Evolutionary conservation across 192 early-diverging fungal species (phyloP).

Genomic region (Nowakowskiella sp.): DNA sequence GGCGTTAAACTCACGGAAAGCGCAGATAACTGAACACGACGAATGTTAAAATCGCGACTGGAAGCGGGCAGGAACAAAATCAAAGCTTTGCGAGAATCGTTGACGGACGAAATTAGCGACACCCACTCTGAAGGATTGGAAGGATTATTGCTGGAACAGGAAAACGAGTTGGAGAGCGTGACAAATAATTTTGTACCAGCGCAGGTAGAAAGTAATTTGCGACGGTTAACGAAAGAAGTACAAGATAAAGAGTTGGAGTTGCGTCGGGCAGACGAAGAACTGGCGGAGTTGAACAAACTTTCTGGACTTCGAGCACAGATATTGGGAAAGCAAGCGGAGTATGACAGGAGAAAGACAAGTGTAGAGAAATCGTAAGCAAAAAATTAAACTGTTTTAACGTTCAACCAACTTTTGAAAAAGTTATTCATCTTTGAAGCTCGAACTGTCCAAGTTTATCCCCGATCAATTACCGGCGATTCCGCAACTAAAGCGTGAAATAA

Average conservation of each 20-base stretch:
- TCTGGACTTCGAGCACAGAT: conserved; percentile 56
- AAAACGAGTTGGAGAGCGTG: background rate
- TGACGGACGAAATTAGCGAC: conserved; percentile 15
- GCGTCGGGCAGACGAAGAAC: conserved; percentile 41
- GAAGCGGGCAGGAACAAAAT: conserved; percentile 35
- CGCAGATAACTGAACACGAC: too few species aligned
- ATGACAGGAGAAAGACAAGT: conserved; percentile 18
- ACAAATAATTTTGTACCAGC: background rate
- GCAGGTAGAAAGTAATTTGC: conserved; percentile 28
- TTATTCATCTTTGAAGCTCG: conserved; percentile 5
- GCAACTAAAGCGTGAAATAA: background rate
- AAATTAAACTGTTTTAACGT: too few species aligned
- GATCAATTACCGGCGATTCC: background rate
- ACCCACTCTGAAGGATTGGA: conserved; percentile 9
- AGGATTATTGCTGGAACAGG: background rate
- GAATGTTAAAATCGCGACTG: conserved; percentile 19
- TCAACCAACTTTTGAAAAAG: background rate
- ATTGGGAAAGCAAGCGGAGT: conserved; percentile 44
- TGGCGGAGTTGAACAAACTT: conserved; percentile 48
- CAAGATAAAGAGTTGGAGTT: conserved; percentile 35
- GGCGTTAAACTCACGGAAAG: too few species aligned
- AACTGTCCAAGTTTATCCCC: background rate
- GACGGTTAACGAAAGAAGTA: conserved; percentile 34
- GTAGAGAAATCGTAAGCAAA: conserved; percentile 5
- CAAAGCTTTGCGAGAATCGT: conserved; percentile 16